Conservation (phyloP, 805 yeast species). For the Saturnispora halmiae region DNA sequence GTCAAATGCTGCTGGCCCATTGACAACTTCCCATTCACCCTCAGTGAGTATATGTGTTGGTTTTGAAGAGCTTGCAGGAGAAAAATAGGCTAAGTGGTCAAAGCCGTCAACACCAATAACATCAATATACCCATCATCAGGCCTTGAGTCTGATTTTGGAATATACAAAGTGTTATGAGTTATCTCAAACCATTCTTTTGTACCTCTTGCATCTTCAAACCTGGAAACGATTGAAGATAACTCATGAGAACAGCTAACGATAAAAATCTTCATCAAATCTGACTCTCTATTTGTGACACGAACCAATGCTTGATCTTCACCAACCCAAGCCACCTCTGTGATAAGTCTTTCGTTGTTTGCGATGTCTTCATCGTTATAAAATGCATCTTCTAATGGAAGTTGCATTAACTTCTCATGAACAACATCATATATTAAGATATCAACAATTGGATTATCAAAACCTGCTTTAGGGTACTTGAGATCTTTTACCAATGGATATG, state of each 20-base stretch:
- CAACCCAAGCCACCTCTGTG: conserved; percentile 68
- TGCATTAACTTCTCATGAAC: conserved; percentile 16
- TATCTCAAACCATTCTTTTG: conserved; percentile 72
- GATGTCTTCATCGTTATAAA: conserved; percentile 35
- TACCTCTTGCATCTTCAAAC: conserved; percentile 34
- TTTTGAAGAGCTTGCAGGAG: conserved; percentile 51
- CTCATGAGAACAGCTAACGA: conserved; percentile 36
- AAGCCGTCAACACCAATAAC: conserved; percentile 52
- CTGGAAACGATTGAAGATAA: conserved; percentile 36
- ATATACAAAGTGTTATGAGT: conserved; percentile 52
- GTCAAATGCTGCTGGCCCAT: conserved; percentile 59
- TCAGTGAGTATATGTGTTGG: conserved; percentile 49
- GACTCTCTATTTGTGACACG: conserved; percentile 59
- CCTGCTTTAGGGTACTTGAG: conserved; percentile 87
- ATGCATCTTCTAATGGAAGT: conserved; percentile 27
- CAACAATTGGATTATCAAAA: conserved; percentile 59
- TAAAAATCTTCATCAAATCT: conserved; percentile 49
- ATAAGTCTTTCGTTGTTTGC: conserved; percentile 40
- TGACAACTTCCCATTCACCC: conserved; percentile 90
- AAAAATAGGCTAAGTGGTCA: conserved; percentile 75
- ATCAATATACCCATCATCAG: conserved; percentile 71
- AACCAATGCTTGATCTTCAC: conserved; percentile 40
- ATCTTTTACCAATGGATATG: conserved; percentile 50
- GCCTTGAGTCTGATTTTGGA: conserved; percentile 43
- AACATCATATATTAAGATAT: conserved; percentile 39